Conservation (phyloP, 345 rosid genomes). For the Punica granatum region DNA sequence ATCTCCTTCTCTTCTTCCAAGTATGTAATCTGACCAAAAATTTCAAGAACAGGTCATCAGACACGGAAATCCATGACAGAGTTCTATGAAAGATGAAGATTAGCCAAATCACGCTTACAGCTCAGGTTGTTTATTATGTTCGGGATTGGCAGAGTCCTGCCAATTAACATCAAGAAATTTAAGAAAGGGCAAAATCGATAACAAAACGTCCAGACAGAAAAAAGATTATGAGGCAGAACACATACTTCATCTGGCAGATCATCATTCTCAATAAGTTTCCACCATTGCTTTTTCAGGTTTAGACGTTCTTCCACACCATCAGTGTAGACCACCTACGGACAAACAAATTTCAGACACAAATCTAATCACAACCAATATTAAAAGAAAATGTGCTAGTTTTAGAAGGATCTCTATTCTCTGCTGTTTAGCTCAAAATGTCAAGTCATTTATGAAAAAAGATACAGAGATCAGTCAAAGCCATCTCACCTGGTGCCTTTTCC, state of each 20-base stretch:
- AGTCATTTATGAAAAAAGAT: not conserved
- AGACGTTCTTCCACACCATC: slow-evolving; percentile 68
- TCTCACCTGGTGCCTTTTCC: slow-evolving; percentile 57
- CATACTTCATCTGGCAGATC: slow-evolving; percentile 21
- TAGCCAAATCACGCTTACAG: not conserved
- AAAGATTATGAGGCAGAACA: not conserved
- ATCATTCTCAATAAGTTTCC: slow-evolving; percentile 38
- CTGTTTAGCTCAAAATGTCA: not conserved
- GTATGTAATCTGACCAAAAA: not conserved
- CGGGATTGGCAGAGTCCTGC: not conserved
- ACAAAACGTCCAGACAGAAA: not conserved
- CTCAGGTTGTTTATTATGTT: not conserved
- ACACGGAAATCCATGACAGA: not conserved
- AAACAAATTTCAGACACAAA: slow-evolving; percentile 8
- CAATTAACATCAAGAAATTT: not conserved
- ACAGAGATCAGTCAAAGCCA: slow-evolving; percentile 7
- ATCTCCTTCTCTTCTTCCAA: not conserved
- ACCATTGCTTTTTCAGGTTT: slow-evolving; percentile 44
- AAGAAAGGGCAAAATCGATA: not conserved
- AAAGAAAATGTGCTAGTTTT: slow-evolving; percentile 1
- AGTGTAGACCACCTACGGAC: slow-evolving; percentile 42
- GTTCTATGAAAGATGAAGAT: not conserved
- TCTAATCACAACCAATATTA: slow-evolving; percentile 7
- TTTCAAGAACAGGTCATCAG: not conserved
- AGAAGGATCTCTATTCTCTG: not conserved